These are phyloP conservation scores for Rhamnella rubrinervis DNA, from an alignment of 331 rosid species.

Conservation along the genomic window DNA sequence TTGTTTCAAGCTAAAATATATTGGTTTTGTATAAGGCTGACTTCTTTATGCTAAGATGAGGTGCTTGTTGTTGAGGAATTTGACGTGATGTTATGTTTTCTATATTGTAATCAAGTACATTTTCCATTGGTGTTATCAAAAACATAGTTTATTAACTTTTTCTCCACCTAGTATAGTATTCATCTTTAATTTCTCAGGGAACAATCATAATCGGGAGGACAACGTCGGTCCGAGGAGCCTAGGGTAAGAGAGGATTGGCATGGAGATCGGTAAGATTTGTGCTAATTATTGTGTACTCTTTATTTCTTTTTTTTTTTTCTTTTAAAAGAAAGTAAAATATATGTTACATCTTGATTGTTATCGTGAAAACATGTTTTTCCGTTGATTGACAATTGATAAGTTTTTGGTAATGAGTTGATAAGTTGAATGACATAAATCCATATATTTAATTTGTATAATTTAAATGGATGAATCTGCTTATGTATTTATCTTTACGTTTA, in stretches of 20 bases:
- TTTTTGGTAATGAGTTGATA: no score
- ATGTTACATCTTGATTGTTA: no score
- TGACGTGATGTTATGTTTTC: no score
- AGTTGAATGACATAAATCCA: no score
- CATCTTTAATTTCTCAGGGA: constrained; percentile 55
- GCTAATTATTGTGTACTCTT: not conserved
- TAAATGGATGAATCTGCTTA: no score
- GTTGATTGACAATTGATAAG: not conserved
- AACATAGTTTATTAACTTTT: not conserved
- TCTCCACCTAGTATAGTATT: no score
- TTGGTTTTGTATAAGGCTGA: not conserved
- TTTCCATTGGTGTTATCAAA: not conserved
- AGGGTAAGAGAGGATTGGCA: constrained; percentile 74
- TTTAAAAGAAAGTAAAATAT: not conserved
- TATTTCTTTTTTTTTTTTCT: not conserved
- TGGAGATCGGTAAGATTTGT: constrained; percentile 54
- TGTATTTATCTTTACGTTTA: not conserved
- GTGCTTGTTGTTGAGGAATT: not conserved
- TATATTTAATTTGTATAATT: no score
- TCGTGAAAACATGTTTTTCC: not conserved
- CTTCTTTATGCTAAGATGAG: not conserved
- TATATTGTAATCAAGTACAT: not conserved
- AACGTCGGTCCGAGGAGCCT: constrained; percentile 83
- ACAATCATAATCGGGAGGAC: constrained; percentile 64
- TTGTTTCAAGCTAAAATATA: not conserved